These are phyloP conservation scores for Fusarium tjaetaba DNA, from an alignment of 2,329 filamentous ascomycete species.

Conservation along the genomic window DNA sequence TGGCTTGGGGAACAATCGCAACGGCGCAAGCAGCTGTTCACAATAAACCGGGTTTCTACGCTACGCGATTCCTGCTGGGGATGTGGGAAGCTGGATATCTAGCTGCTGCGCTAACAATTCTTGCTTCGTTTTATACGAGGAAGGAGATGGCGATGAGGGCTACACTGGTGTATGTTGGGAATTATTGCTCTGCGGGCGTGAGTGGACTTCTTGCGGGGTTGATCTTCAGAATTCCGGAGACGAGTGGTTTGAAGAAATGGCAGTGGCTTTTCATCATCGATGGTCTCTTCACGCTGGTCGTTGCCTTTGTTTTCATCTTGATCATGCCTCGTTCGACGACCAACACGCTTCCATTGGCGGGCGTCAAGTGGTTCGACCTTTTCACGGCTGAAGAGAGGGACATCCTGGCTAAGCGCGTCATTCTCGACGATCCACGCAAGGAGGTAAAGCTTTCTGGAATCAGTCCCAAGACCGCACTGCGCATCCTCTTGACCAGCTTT, in stretches of 20 bases:
- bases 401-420: background rate
- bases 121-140: background rate
- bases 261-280: slow-evolving; percentile 17
- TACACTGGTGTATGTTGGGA: slow-evolving; percentile 5
- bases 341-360: background rate
- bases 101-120: background rate
- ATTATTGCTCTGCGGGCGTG: slow-evolving; percentile 5
- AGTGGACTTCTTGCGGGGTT: background rate
- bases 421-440: slow-evolving; percentile 3
- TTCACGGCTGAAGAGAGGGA: background rate
- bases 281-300: background rate
- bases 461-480: background rate
- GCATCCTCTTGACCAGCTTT: background rate
- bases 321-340: background rate
- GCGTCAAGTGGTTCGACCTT: background rate
- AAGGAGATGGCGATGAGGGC: slow-evolving; percentile 1
- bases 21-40: background rate
- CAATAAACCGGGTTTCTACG: background rate
- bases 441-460: background rate
- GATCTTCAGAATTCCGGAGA: slow-evolving; percentile 1
- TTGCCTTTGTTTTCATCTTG: background rate
- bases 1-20: slow-evolving; percentile 2
- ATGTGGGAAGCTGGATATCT: slow-evolving; percentile 15
- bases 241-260: background rate
- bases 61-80: background rate